Conservation (phyloP, 2,329 filamentous ascomycete genomes). For the Podosphaera fusca region DNA sequence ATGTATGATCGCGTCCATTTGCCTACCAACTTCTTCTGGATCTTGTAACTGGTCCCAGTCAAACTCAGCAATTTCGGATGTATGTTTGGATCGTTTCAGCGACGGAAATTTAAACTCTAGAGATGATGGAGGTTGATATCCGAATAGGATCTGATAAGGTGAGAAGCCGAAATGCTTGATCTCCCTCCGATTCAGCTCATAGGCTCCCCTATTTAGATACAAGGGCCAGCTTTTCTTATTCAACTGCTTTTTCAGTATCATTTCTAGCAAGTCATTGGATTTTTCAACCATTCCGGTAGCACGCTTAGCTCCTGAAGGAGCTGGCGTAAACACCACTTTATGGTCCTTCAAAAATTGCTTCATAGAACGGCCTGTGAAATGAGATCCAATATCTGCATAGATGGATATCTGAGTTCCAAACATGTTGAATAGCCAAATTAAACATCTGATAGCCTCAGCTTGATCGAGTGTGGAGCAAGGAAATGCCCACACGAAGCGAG, state of each 20-base stretch:
- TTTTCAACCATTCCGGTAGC: constrained; percentile 1
- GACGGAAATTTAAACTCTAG: neutral
- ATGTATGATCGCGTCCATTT: neutral
- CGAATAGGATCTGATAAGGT: neutral
- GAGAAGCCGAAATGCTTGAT: neutral
- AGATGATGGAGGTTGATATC: neutral
- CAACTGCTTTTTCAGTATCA: neutral
- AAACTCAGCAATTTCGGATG: neutral
- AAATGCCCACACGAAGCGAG: neutral
- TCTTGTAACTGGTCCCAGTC: neutral
- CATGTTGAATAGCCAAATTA: neutral
- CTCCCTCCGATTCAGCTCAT: neutral
- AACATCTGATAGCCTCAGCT: neutral
- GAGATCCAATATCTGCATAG: neutral
- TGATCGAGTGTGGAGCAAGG: neutral
- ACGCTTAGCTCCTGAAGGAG: neutral
- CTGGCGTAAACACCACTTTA: neutral
- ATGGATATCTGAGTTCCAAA: neutral
- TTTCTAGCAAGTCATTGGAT: neutral
- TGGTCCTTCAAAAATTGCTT: neutral
- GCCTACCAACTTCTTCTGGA: neutral
- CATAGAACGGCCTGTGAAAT: neutral
- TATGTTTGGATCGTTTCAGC: neutral
- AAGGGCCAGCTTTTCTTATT: neutral
- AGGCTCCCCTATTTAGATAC: neutral